These are phyloP conservation scores for Annulohypoxylon nitens DNA, from an alignment of 495 filamentous ascomycete genomes.

Conservation along the genomic window DNA sequence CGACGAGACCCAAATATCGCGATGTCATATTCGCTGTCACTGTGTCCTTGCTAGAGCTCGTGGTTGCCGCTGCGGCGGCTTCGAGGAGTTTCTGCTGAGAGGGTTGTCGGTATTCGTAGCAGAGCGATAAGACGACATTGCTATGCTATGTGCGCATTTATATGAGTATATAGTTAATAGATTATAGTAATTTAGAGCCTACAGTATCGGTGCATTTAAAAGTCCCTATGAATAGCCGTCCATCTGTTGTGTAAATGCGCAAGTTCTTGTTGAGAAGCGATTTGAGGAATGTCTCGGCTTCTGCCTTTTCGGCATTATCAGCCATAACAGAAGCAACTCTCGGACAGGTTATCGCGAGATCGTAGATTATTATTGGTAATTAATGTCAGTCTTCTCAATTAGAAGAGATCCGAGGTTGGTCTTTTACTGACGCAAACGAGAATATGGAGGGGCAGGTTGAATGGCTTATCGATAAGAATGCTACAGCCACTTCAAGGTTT, in stretches of 20 bases:
- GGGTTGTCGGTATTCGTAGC: slow-evolving; percentile 88
- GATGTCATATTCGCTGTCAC: slow-evolving; percentile 80
- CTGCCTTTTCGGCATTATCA: slow-evolving; percentile 45
- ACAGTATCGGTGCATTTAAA: slow-evolving; percentile 97
- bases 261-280: slow-evolving; percentile 76
- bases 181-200: slow-evolving; percentile 39
- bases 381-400: not conserved
- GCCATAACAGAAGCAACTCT: slow-evolving; percentile 12
- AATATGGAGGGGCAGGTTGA: slow-evolving; percentile 8
- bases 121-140: slow-evolving; percentile 87
- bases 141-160: slow-evolving; percentile 52
- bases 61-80: slow-evolving; percentile 55
- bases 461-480: slow-evolving; percentile 40
- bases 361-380: not conserved
- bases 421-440: not conserved
- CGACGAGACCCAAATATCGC: slow-evolving; percentile 88
- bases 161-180: not conserved
- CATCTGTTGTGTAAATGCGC: slow-evolving; percentile 84
- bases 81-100: slow-evolving; percentile 64
- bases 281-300: slow-evolving; percentile 58
- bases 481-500: slow-evolving; percentile 16
- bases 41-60: slow-evolving; percentile 48
- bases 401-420: not conserved
- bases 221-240: slow-evolving; percentile 86
- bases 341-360: not conserved